Evolutionary conservation across 768 basidiomycete species (phyloP).

Genomic region (Boletus bicolor): DNA sequence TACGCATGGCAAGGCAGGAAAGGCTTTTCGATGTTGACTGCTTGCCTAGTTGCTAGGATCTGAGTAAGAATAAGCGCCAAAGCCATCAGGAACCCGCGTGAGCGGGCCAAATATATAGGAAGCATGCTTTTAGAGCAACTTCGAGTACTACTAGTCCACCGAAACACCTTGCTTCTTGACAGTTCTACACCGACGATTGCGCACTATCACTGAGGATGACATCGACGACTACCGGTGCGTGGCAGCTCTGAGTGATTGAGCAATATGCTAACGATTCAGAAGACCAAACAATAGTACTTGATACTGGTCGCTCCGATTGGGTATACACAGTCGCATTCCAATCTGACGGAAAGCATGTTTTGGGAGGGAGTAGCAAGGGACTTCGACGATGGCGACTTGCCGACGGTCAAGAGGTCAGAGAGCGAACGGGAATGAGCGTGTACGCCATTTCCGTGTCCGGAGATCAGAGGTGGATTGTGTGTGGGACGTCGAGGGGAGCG

Average conservation of each 20-base stretch:
- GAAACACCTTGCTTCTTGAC: no score
- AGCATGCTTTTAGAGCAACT: neutral
- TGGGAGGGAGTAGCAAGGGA: no score
- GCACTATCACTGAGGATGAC: neutral
- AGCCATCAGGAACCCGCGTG: neutral
- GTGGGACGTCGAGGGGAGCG: rapidly evolving
- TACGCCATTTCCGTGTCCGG: neutral
- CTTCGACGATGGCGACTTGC: neutral
- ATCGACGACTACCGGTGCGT: neutral
- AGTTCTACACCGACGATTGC: no score
- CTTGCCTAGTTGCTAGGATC: neutral
- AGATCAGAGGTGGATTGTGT: neutral
- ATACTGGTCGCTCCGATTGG: neutral
- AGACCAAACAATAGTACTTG: neutral
- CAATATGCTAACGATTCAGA: neutral
- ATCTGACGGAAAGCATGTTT: no score
- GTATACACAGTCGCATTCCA: no score
- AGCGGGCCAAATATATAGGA: neutral
- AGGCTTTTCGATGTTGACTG: neutral
- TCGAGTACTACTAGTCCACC: neutral
- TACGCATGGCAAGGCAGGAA: neutral
- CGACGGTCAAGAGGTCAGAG: neutral
- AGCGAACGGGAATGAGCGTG: neutral
- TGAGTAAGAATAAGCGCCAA: neutral
- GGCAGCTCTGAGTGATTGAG: neutral